A percentile compares a stretch with the other conserved stretches of the same genome.
Conservation (phyloP, 164 flowering plant species). For the Vitis rupestris region DNA sequence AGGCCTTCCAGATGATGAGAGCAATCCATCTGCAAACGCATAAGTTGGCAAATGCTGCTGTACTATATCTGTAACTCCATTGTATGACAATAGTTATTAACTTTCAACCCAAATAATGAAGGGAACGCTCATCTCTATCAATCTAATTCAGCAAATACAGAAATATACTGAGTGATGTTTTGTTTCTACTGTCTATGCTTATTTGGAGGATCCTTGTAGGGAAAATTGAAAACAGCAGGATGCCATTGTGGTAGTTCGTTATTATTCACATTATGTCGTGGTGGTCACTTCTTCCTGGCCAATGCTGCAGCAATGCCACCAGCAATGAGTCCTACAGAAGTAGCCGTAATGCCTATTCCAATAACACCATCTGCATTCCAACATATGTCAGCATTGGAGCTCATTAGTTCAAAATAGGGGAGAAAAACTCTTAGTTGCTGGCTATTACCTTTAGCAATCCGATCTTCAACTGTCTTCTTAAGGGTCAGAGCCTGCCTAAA, state of each 20-base stretch:
- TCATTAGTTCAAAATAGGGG: background rate
- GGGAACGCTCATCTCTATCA: background rate
- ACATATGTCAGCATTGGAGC: background rate
- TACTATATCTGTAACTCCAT: no score
- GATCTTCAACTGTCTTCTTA: conserved; percentile 78
- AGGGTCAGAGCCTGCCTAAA: conserved; percentile 84
- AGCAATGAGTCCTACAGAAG: conserved; percentile 61
- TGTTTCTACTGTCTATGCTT: background rate
- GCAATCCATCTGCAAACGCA: no score
- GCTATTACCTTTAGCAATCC: conserved; percentile 67
- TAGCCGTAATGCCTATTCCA: conserved; percentile 92
- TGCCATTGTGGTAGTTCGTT: background rate
- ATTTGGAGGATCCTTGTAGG: background rate
- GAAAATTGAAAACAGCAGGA: background rate
- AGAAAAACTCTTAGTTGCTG: background rate
- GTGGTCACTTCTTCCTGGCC: conserved; percentile 57
- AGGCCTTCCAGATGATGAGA: no score
- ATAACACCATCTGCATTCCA: conserved; percentile 81
- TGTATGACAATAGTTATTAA: no score
- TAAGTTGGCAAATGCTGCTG: no score
- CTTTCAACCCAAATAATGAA: background rate
- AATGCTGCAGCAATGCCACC: conserved; percentile 62
- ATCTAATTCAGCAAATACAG: background rate
- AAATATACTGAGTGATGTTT: background rate
- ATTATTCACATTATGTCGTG: conserved; percentile 2